A percentile compares a stretch with the other conserved stretches of the same genome.
phyloP scores from a whole-genome alignment of 1,139 yeast species.

The Debaryomyces psychrophilus region DNA sequence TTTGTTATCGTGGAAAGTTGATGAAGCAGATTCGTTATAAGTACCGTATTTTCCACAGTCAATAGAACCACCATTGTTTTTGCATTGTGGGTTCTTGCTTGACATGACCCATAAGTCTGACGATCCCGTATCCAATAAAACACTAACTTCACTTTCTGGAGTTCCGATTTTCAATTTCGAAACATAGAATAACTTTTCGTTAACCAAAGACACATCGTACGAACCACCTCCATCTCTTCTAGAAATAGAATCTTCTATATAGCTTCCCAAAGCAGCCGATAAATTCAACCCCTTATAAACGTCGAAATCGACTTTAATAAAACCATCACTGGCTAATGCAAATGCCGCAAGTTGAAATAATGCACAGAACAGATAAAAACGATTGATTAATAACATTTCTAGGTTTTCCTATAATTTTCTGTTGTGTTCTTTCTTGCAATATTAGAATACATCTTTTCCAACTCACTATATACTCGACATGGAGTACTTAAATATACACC shows the following conservation, averaged over 20 bases:
- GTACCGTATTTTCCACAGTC: constrained; percentile 51
- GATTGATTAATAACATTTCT: constrained; percentile 16
- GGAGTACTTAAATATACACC: not conserved
- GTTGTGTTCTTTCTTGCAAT: not conserved
- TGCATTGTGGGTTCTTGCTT: constrained; percentile 26
- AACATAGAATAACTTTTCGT: constrained; percentile 32
- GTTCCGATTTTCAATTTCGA: constrained; percentile 57
- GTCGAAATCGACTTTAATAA: constrained; percentile 25
- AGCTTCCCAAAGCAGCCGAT: constrained; percentile 16
- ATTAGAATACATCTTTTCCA: not conserved
- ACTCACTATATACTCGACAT: constrained; percentile 4
- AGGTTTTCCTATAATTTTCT: not conserved
- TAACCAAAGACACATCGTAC: constrained; percentile 15
- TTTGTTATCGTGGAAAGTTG: constrained; percentile 48
- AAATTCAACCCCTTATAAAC: constrained; percentile 23
- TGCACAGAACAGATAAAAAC: constrained; percentile 18
- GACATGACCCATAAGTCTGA: constrained; percentile 65
- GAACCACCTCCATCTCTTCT: constrained; percentile 15
- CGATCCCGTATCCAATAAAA: constrained; percentile 69
- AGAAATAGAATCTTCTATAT: constrained; percentile 15
- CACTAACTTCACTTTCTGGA: constrained; percentile 51
- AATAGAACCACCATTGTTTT: constrained; percentile 22
- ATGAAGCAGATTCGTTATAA: constrained; percentile 49
- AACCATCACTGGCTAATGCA: constrained; percentile 24
- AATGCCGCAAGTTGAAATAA: constrained; percentile 16